Evolutionary conservation across 1,284 basidiomycete species (phyloP).

Genomic region (Phlebopus sp.): DNA sequence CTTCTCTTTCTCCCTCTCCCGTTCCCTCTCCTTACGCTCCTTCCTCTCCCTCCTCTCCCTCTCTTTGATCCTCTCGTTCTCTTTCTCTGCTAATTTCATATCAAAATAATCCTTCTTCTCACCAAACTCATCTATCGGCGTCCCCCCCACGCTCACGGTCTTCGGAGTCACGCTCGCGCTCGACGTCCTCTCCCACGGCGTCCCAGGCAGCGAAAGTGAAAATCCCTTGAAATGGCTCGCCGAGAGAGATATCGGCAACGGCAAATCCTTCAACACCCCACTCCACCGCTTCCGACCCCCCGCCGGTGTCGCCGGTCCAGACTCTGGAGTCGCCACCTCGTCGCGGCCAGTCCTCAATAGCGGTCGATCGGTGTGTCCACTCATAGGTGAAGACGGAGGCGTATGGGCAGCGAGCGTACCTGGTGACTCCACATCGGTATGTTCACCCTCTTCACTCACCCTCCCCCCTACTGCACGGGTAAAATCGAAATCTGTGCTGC

Average conservation of each 20-base stretch:
- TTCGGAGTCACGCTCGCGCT: conserved; percentile 20
- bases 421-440: conserved; percentile 11
- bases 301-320: conserved; percentile 1
- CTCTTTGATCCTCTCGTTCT: conserved; percentile 15
- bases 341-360: neutral
- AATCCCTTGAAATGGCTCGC: conserved; percentile 11
- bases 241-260: conserved; percentile 16
- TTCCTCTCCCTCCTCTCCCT: conserved; percentile 28
- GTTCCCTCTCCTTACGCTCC: conserved; percentile 37
- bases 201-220: conserved; percentile 14
- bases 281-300: conserved; percentile 25
- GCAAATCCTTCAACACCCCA: conserved; percentile 23
- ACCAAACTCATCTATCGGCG: conserved; percentile 21
- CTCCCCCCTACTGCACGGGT: neutral
- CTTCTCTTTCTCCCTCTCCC: conserved; percentile 45
- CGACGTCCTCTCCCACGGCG: conserved; percentile 13
- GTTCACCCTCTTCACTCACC: conserved; percentile 5
- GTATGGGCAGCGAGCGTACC: conserved; percentile 17
- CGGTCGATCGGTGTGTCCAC: conserved; percentile 12
- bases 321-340: neutral
- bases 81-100: conserved; percentile 18
- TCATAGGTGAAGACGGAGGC: conserved; percentile 13
- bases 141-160: conserved; percentile 15
- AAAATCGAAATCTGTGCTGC: conserved; percentile 11
- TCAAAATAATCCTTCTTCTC: conserved; percentile 30